phyloP scores from a whole-genome alignment of 345 rosid species.

The Bruguiera gymnorhiza region DNA sequence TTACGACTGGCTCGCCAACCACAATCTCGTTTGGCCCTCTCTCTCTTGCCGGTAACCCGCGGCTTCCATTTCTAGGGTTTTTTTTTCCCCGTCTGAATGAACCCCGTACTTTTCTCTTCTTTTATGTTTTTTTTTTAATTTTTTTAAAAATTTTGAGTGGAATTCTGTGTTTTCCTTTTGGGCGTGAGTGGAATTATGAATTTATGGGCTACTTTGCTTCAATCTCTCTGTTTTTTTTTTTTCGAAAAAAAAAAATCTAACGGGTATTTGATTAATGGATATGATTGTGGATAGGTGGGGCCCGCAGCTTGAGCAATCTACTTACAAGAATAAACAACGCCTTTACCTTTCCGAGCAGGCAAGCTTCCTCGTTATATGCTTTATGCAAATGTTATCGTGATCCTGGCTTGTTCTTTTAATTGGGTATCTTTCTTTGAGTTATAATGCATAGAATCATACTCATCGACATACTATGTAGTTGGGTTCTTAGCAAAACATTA shows the following conservation, averaged over 20 bases:
- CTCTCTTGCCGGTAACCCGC: conserved; percentile 88
- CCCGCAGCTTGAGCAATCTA: conserved; percentile 65
- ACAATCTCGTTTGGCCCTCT: conserved; percentile 99
- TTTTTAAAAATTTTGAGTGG: too few relatives aligned
- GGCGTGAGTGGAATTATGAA: background rate
- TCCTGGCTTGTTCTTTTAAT: background rate
- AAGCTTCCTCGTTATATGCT: background rate
- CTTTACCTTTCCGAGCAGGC: conserved; percentile 6
- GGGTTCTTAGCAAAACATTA: background rate
- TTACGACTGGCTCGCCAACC: conserved; percentile 98
- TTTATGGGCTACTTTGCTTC: background rate
- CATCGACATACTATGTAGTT: background rate
- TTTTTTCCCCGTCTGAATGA: background rate
- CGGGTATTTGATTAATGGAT: background rate
- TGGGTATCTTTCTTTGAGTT: background rate
- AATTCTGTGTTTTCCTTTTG: too few relatives aligned
- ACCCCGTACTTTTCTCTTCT: too few relatives aligned
- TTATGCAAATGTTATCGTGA: background rate
- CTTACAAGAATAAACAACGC: conserved; percentile 35
- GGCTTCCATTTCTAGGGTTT: background rate
- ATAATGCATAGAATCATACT: too few relatives aligned
- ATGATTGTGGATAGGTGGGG: conserved; percentile 50
- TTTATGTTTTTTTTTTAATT: too few relatives aligned
- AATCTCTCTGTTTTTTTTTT: background rate
- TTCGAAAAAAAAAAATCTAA: background rate